Evolutionary conservation across 2,329 filamentous ascomycete genomes (phyloP), one percentile per base, ranked within the genome.

Genomic region (Stemphylium lycopersici): DNA sequence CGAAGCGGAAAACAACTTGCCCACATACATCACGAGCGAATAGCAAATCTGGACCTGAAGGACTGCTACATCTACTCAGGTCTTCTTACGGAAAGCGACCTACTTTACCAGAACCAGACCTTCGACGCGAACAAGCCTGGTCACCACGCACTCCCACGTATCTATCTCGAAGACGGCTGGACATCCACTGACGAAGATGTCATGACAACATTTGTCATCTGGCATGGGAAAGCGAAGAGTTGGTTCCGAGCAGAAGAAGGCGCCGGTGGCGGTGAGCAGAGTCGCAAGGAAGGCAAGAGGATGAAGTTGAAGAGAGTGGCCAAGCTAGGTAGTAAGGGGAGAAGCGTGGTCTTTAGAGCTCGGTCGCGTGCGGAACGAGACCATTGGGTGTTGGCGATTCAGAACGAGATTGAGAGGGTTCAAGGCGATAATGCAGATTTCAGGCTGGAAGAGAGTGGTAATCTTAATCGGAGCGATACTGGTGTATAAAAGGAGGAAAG

Each of bases 61-160:
- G 84, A 87, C 62, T 87, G 85, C 71, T 88, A 89, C 67, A 77
- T 89, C 48, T 88, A 89, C 72, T 84, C 82, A 2, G 86, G 87
- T 1, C 76, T 88, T 0, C 76, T 87, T 16, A 86, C 86, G 0
- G 84, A 86, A 48, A 80, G 78, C 10, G 86, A 89, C 59, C 75
- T 89, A 3, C 76, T 89, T 4, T 87, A 88, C 62, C 80, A 84
- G 56, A 87, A 87, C 52, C 83, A 84, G 59, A 87, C 85, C 0
- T 87, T 88, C 57, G 85, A 88, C 65, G 81, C 79, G 46, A 87
- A 86, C 58, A 80, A 80, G 34, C 86, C 86, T 0, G 84, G 85
- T 12, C 81, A 83, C 48, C 80, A 83, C 53, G 81, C 84, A 2
- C 72, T 87, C 8, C 85, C 86, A 2, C 77, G 84, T 2, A 80